Evolutionary conservation across 2,329 filamentous ascomycete species (phyloP), one percentile per base, ranked within the genome.

Genomic region (Fusarium neocosmosporiellum): DNA sequence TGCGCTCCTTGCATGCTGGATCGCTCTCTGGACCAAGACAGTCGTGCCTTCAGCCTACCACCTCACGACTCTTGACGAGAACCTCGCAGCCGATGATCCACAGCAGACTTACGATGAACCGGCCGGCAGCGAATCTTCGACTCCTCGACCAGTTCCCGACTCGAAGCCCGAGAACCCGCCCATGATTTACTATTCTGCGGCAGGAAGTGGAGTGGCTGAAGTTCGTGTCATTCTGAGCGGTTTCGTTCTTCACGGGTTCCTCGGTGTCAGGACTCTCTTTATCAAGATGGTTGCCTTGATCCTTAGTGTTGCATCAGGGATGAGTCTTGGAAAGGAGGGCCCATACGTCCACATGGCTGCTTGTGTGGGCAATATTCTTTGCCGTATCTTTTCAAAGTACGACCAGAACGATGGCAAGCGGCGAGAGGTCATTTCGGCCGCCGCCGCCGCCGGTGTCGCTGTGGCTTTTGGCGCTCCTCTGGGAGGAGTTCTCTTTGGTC

Each of bases 341-440:
- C 96, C 96, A 0, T 98, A 96, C 78, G 96, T 99, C n/a, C 96
- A 99, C 81, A 97, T 98, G 78, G 95, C 95, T 0, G 94, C 96
- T 1, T 98, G 96, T 75, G 92, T 98, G 24, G 96, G 96, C 66
- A 99, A 99, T 77, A 97, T 99, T 79, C 91, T 93, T 34, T 98
- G 96, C 78, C 94, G 96, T 78, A 81, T 98, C n/a, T 98, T 98
- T 77, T 85, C 90, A 69, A 99, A 99, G 80, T 99, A 98, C 81
- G 94, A 96, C 76, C 88, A 90, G 71, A 99, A 99, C 77, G 96
- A 99, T 78, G 96, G 91, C 61, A 99, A 99, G 82, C 88, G 96
- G 72, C 91, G 96, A 80, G 96, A 98, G 81, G 93, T 98, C 0
- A 86, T 98, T n/a, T 98, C 95, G 54, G 96, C 96, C 0, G 94